Conservation (phyloP, 257 asterid species). For the Nicotiana attenuata region DNA sequence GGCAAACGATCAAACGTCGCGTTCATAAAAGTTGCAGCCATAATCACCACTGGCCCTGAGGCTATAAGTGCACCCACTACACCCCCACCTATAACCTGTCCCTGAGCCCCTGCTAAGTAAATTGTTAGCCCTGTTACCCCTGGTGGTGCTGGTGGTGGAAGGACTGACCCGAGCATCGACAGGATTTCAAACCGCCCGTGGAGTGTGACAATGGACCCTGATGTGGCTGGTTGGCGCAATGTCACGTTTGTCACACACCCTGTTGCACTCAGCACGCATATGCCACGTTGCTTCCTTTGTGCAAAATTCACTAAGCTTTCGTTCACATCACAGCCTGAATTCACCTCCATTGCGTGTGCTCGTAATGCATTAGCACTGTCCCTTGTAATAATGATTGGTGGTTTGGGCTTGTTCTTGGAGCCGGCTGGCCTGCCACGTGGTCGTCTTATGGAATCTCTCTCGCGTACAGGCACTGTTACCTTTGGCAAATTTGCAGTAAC, state of each 20-base stretch:
- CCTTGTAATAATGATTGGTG: slow-evolving; percentile 84
- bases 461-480: slow-evolving; percentile 19
- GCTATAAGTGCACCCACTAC: slow-evolving; percentile 81
- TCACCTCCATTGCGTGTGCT: slow-evolving; percentile 85
- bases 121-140: slow-evolving; percentile 75
- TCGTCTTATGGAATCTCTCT: slow-evolving; percentile 37
- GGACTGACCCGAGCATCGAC: slow-evolving; percentile 67
- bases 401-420: slow-evolving; percentile 92
- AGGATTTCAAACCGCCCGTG: slow-evolving; percentile 83
- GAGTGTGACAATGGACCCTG: slow-evolving; percentile 70
- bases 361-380: slow-evolving; percentile 77
- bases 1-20: slow-evolving; percentile 80
- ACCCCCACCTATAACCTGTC: slow-evolving; percentile 87
- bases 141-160: slow-evolving; percentile 88
- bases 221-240: slow-evolving; percentile 64
- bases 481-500: slow-evolving; percentile 21
- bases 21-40: slow-evolving; percentile 87
- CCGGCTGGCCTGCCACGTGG: slow-evolving; percentile 93
- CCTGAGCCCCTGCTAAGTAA: slow-evolving; percentile 77
- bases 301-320: slow-evolving; percentile 61
- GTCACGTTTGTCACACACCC: slow-evolving; percentile 85
- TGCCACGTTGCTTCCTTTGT: slow-evolving; percentile 60
- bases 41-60: slow-evolving; percentile 87
- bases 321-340: slow-evolving; percentile 64
- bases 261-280: slow-evolving; percentile 68